phyloP scores from a whole-genome alignment of 805 yeast genomes.

The Candida endomychidarum region DNA sequence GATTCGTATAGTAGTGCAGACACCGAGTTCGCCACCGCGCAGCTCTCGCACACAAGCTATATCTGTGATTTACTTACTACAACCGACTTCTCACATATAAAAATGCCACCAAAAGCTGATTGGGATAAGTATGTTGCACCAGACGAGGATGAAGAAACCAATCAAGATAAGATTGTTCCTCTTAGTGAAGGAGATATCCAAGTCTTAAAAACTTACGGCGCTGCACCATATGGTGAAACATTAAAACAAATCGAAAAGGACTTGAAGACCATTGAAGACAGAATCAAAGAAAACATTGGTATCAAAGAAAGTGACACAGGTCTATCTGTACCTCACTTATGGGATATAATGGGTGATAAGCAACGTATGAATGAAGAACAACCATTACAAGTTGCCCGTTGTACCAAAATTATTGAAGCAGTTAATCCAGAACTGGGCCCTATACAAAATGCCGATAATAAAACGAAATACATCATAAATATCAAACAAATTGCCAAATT shows the following conservation, averaged over 20 bases:
- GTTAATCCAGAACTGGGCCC: slow-evolving; percentile 34
- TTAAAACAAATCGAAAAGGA: slow-evolving; percentile 86
- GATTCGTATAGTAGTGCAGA: not conserved
- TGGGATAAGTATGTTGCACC: slow-evolving; percentile 98
- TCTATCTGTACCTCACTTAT: slow-evolving; percentile 90
- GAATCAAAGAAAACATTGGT: slow-evolving; percentile 94
- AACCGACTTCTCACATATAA: slow-evolving; percentile 2
- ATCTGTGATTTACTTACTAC: slow-evolving; percentile 1
- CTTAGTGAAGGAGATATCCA: slow-evolving; percentile 96
- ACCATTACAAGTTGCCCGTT: slow-evolving; percentile 96
- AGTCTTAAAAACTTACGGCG: slow-evolving; percentile 94
- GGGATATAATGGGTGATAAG: slow-evolving; percentile 97
- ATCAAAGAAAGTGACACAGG: slow-evolving; percentile 96
- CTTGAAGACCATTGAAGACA: slow-evolving; percentile 75
- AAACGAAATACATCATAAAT: slow-evolving; percentile 90
- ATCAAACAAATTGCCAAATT: slow-evolving; percentile 96
- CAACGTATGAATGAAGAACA: slow-evolving; percentile 92
- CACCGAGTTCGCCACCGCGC: slow-evolving; percentile 7
- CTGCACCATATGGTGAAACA: slow-evolving; percentile 88
- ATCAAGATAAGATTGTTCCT: slow-evolving; percentile 77
- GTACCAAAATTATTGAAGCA: slow-evolving; percentile 91
- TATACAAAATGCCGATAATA: slow-evolving; percentile 68
- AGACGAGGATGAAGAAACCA: slow-evolving; percentile 61
- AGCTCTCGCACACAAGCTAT: not conserved
- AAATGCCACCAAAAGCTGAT: slow-evolving; percentile 72